Percentiles rank a stretch among this genome's conserved stretches.
Evolutionary conservation across 2,329 filamentous ascomycete genomes (phyloP).

Genomic region (Cordyceps tenuipes): DNA sequence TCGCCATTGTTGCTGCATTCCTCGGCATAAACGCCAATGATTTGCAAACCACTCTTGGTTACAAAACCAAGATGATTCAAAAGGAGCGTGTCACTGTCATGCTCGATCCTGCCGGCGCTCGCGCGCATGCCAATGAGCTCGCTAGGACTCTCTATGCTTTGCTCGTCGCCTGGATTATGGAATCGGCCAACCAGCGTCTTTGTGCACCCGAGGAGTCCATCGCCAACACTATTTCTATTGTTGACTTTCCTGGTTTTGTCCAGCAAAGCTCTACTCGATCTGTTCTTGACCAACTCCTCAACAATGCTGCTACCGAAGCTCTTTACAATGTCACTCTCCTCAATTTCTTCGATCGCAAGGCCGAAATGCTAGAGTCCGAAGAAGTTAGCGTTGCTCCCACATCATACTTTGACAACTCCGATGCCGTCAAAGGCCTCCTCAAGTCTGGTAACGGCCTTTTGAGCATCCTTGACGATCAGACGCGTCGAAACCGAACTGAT

Average conservation of each 20-base stretch:
- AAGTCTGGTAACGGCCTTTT: slow-evolving; percentile 90
- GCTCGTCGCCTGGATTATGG: slow-evolving; percentile 87
- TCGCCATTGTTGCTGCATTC: slow-evolving; percentile 86
- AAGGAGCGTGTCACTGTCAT: slow-evolving; percentile 97
- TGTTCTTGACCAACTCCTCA: slow-evolving; percentile 82
- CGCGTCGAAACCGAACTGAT: slow-evolving; percentile 78
- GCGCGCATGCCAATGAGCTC: slow-evolving; percentile 87
- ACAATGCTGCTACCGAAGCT: slow-evolving; percentile 86
- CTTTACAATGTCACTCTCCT: slow-evolving; percentile 90
- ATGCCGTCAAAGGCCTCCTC: slow-evolving; percentile 82
- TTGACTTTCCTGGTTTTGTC: slow-evolving; percentile 94
- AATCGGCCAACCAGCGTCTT: slow-evolving; percentile 81
- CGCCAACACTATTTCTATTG: slow-evolving; percentile 85
- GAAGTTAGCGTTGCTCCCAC: slow-evolving; percentile 85
- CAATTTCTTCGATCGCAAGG: slow-evolving; percentile 92
- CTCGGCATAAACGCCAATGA: slow-evolving; percentile 74
- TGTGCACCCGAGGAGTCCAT: slow-evolving; percentile 84
- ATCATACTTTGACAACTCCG: slow-evolving; percentile 96
- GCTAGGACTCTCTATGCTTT: slow-evolving; percentile 90
- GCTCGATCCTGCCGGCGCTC: slow-evolving; percentile 85
- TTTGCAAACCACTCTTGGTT: slow-evolving; percentile 80
- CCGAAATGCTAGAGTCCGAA: slow-evolving; percentile 87
- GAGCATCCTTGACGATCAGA: slow-evolving; percentile 94
- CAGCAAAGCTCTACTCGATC: slow-evolving; percentile 78
- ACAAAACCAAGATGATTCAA: slow-evolving; percentile 94